A percentile compares a stretch with the other conserved stretches of the same genome.
Evolutionary conservation across 305 asterid genomes (phyloP).

Genomic region (Solanum hybrid): DNA sequence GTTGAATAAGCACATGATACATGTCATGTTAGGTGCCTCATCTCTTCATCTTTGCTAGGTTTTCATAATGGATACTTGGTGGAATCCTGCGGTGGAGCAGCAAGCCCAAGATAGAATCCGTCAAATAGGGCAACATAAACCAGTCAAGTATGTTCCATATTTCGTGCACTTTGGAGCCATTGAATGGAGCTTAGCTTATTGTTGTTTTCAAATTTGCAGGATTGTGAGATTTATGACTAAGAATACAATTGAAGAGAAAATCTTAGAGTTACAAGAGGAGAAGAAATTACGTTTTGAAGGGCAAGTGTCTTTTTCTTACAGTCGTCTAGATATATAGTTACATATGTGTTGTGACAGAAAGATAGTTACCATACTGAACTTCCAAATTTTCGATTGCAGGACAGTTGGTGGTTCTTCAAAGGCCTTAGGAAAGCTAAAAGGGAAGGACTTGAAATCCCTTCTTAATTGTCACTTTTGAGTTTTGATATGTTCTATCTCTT

Average conservation of each 20-base stretch:
- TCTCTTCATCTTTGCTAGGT: conserved; percentile 33
- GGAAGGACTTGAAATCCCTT: conserved; percentile 58
- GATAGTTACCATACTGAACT: neutral
- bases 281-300: conserved; percentile 86
- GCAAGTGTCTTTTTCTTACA: conserved; percentile 19
- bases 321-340: neutral
- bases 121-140: neutral
- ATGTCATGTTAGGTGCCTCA: neutral
- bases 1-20: neutral
- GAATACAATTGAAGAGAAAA: conserved; percentile 74
- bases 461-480: conserved; percentile 2
- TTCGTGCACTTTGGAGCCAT: neutral
- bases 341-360: neutral
- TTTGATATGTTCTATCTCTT: neutral
- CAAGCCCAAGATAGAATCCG: neutral
- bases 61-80: conserved; percentile 95
- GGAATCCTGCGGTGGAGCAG: conserved; percentile 45
- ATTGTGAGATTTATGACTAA: conserved; percentile 39
- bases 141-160: neutral
- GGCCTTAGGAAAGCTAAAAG: conserved; percentile 56
- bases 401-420: conserved; percentile 73
- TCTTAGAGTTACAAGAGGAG: conserved; percentile 78
- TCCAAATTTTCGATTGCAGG: conserved; percentile 25
- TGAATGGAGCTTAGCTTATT: neutral
- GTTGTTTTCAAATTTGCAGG: neutral